Conservation (phyloP, 192 early-diverging fungal genomes). For the Oehlia diaphana region DNA sequence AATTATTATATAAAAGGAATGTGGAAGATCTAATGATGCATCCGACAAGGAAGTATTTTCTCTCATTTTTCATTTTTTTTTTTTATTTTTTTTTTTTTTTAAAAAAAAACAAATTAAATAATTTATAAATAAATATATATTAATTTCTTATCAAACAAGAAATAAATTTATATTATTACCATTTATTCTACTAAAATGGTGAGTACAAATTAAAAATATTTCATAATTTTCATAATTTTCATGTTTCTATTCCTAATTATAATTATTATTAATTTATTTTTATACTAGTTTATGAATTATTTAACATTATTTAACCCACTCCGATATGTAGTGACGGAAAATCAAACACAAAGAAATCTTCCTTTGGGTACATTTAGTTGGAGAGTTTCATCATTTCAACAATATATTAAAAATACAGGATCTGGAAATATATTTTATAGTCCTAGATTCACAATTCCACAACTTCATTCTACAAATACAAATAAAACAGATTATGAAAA, state of each 20-base stretch:
- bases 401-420: background rate
- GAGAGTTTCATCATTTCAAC: background rate
- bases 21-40: background rate
- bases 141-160: no score
- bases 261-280: background rate
- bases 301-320: background rate
- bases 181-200: no score
- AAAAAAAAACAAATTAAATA: no score
- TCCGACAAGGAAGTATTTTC: no score
- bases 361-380: background rate
- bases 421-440: background rate
- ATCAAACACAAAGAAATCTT: background rate
- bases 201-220: no score
- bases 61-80: no score
- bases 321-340: background rate
- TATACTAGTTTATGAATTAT: background rate
- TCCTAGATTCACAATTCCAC: background rate
- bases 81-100: no score
- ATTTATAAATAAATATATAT: no score
- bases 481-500: background rate
- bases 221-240: no score
- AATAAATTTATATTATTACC: no score
- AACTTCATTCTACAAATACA: background rate
- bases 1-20: background rate
- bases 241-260: no score